A percentile compares a stretch with the other conserved stretches of the same genome.
Conservation (phyloP, 2,329 filamentous ascomycete genomes). For the Ascochyta viciae-villosae region DNA sequence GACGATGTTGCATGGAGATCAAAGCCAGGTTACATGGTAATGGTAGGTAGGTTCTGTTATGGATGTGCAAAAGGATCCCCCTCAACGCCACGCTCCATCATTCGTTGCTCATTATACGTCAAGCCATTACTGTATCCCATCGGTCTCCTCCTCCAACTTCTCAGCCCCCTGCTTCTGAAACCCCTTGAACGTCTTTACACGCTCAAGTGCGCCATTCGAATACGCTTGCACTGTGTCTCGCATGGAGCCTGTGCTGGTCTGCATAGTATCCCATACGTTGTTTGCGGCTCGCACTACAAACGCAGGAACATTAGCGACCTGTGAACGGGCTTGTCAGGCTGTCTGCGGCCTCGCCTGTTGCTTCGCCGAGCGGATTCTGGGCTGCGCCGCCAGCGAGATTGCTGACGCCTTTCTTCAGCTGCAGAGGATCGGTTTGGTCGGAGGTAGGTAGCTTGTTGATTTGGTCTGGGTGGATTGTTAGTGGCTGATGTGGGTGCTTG, state of each 20-base stretch:
- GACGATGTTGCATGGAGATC: constrained; percentile 8
- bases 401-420: constrained; percentile 46
- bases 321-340: constrained; percentile 46
- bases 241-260: constrained; percentile 14
- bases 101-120: constrained; percentile 6
- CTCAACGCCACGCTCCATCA: constrained; percentile 8
- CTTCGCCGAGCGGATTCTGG: constrained; percentile 48
- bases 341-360: constrained; percentile 47
- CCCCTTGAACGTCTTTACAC: constrained; percentile 24
- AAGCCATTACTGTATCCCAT: constrained; percentile 18
- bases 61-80: background rate
- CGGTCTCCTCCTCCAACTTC: constrained; percentile 14
- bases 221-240: constrained; percentile 24
- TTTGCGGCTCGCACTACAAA: constrained; percentile 33
- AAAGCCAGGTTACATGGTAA: constrained; percentile 11
- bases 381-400: constrained; percentile 44
- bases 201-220: constrained; percentile 24
- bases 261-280: constrained; percentile 32
- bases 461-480: constrained; percentile 39
- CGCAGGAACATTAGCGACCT: constrained; percentile 43
- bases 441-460: constrained; percentile 50
- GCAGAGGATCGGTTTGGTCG: constrained; percentile 48
- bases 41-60: constrained; percentile 9
- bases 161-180: constrained; percentile 9
- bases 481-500: background rate